Evolutionary conservation across 441 rosid genomes (phyloP), one percentile per base, ranked within the genome.

Genomic region (Corymbia calophylla): DNA sequence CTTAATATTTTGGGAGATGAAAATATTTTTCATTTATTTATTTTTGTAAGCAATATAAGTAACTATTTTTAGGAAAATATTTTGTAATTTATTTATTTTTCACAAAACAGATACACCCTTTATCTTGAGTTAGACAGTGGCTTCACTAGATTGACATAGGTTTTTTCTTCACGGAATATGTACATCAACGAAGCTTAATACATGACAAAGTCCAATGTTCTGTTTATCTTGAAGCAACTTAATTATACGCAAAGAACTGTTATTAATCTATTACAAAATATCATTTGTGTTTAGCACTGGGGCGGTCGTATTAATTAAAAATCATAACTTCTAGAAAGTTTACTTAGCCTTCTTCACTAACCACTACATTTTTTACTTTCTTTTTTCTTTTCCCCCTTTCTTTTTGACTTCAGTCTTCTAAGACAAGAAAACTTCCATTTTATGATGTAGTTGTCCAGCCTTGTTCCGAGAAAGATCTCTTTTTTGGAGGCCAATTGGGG

Each of bases 1-100:
- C n/a, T 58, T 4, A 58, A 58, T 11, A 58, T 58, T 58, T 58
- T 58, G 12, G 15, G 11, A 0, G 0, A 0, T 0, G 64, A 25
- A 58, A 58, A 25, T 25, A 58, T 3, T 58, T 58, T 58, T 11
- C 11, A 1, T 58, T 58, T 1, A 58, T 58, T 58, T 2, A 10
- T 58, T 58, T 10, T 58, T 58, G 6, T 58, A 25, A 58, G 11
- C 25, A 6, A 25, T 25, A 14, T 14, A 25, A 58, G n/a, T 29
- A 58, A 23, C 25, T n/a, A 10, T 58, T 58, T 58, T 39, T 4
- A 39, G 5, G 44, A 39, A 39, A 5, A 39, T 39, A 39, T 39
- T 39, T 39, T 39, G 44, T 5, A 39, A 39, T 4, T 39, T 6
- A 39, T 39, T 35, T 4, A 35, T 48, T 58, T 58, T 58, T 58